Base-by-base conservation (phyloP, 2,329 filamentous ascomycete genomes). In the Shiraia sp. region DNA sequence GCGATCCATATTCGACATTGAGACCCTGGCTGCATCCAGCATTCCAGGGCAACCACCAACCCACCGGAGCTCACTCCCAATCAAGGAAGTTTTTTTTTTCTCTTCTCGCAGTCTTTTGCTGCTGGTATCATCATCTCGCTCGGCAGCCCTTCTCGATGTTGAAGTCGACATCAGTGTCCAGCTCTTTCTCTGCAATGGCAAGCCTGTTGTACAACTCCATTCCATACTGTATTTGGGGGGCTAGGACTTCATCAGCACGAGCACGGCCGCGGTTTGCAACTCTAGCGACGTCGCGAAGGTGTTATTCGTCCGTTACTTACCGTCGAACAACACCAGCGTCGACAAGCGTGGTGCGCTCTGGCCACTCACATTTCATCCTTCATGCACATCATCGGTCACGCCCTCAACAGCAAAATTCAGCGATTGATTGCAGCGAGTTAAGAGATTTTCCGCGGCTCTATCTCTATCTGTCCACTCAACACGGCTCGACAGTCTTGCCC, bases 381-480 rank as follows among this genome's bases (percentile, higher is more conserved):
- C 14, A 22, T 27, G 33, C 25, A 36, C 19, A 25, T 26, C 35
- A 19, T 22, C 35, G n/a, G 34, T 34, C 36, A 45, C 36, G 16
- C 32, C 36, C 30, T 32, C 36, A 40, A 33, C 28, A 8, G 22
- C 13, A 10, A 27, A 45, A 36, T 32, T 28, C 32, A 15, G 33
- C 32, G 12, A 34, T 42, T 45, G 36, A 42, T 40, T 44, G 29
- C 35, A 32, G 37, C 40, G 39, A 39, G 32, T 39, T 36, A 47
- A 32, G 33, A 32, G n/a, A 36, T 35, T 9, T 33, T 32, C 32
- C 36, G 41, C 22, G 15, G 14, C 30, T 22, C 27, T 24, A 27
- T 23, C 15, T 23, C 19, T 32, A 40, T 40, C 23, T 27, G 30
- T 34, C 25, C 32, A 35, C 23, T 34, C 31, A 38, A 19, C 34